A percentile compares a stretch with the other conserved stretches of the same genome.
These are phyloP conservation scores for Euphorbia tirucalli DNA, from an alignment of 345 rosid genomes.

Conservation along the genomic window DNA sequence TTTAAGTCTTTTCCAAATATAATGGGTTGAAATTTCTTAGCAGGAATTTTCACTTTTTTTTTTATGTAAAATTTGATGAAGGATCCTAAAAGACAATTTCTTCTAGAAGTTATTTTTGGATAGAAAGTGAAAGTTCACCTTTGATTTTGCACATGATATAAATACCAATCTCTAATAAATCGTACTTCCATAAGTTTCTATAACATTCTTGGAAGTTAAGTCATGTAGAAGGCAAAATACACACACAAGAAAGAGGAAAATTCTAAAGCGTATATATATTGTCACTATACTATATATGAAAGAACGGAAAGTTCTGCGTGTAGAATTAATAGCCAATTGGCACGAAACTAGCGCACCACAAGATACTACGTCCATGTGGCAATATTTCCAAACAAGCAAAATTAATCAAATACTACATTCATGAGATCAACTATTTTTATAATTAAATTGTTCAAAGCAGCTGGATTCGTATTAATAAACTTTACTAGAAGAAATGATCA, in stretches of 20 bases:
- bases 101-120: neutral
- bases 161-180: neutral
- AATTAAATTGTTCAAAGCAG: neutral
- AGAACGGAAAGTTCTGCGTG: neutral
- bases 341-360: neutral
- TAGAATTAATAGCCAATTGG: neutral
- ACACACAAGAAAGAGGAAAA: neutral
- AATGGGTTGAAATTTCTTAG: neutral
- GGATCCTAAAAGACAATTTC: neutral
- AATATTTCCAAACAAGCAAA: no score
- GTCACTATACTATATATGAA: no score
- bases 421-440: neutral
- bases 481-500: neutral
- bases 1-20: neutral
- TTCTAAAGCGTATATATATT: neutral
- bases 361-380: neutral
- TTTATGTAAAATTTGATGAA: neutral
- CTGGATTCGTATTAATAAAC: neutral
- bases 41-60: neutral
- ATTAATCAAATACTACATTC: neutral
- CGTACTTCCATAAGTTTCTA: conserved; percentile 1
- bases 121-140: neutral
- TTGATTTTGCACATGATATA: neutral
- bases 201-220: neutral
- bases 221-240: neutral